These are phyloP conservation scores for Acarospora socialis DNA, from an alignment of 2,329 filamentous ascomycete species.

Conservation along the genomic window DNA sequence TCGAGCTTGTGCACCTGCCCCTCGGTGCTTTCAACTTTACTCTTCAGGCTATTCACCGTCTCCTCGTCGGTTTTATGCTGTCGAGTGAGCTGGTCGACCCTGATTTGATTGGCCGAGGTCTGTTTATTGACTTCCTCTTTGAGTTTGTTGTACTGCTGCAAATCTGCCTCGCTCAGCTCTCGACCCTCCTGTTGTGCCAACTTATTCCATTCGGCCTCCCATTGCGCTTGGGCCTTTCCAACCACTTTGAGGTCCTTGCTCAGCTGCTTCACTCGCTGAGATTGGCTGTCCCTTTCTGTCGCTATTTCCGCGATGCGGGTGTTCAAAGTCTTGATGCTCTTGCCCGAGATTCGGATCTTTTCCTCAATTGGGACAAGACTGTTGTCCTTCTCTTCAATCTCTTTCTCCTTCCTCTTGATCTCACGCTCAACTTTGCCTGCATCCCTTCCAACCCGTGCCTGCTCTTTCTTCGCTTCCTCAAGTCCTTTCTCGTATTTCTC, in stretches of 20 bases:
- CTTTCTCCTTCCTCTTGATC: conserved; percentile 74
- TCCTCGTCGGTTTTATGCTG: conserved; percentile 86
- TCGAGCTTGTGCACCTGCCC: conserved; percentile 61
- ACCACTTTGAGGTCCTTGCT: conserved; percentile 70
- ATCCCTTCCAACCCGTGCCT: conserved; percentile 60
- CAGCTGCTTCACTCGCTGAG: conserved; percentile 53
- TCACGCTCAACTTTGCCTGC: conserved; percentile 69
- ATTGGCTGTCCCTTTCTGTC: conserved; percentile 63
- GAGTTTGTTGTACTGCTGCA: conserved; percentile 77
- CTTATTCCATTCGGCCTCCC: conserved; percentile 76
- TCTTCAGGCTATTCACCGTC: conserved; percentile 75
- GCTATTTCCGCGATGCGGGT: conserved; percentile 54
- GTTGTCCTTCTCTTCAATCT: conserved; percentile 75
- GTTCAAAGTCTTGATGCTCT: conserved; percentile 54
- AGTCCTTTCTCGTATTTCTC: conserved; percentile 70
- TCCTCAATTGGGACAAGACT: conserved; percentile 79
- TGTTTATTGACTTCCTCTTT: conserved; percentile 73
- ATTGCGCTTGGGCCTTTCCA: conserved; percentile 79
- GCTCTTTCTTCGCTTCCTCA: conserved; percentile 70
- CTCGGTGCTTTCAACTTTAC: conserved; percentile 68
- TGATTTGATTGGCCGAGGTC: conserved; percentile 65
- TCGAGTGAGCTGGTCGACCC: conserved; percentile 72
- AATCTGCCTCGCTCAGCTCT: conserved; percentile 70
- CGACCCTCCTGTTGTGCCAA: conserved; percentile 75
- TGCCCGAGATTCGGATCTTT: conserved; percentile 67